A percentile compares a stretch with the other conserved stretches of the same genome.
These are phyloP conservation scores for Thymus mandschuricus DNA, from an alignment of 257 asterid genomes.

Conservation along the genomic window DNA sequence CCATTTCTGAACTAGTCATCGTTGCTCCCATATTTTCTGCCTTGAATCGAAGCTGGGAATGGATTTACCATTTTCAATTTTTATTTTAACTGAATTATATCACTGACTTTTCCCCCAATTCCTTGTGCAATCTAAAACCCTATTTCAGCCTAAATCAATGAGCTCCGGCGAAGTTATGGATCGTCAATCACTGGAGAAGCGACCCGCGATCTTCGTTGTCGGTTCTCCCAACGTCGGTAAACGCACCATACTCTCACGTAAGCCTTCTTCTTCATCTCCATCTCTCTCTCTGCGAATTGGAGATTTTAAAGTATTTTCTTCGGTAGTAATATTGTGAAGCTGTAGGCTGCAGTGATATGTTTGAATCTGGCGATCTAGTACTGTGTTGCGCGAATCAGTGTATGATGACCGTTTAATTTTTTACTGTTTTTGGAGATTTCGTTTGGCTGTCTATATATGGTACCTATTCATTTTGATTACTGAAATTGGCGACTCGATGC, in stretches of 20 bases:
- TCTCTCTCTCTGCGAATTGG: background rate
- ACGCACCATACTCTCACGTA: slow-evolving; percentile 85
- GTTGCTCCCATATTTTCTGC: no score
- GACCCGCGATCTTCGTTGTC: slow-evolving; percentile 70
- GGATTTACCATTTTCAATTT: no score
- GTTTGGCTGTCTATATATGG: background rate
- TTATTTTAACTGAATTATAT: no score
- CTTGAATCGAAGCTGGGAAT: no score
- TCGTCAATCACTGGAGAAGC: slow-evolving; percentile 59
- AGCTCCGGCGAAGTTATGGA: slow-evolving; percentile 32
- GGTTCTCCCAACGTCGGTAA: slow-evolving; percentile 91
- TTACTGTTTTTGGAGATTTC: no score
- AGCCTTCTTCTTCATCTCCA: slow-evolving; percentile 27
- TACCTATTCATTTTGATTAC: background rate
- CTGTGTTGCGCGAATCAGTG: background rate
- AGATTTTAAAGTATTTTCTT: background rate
- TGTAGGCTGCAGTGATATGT: background rate
- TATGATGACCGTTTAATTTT: slow-evolving; percentile 19
- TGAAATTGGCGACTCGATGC: background rate
- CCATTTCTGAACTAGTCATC: no score
- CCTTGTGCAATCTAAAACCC: background rate
- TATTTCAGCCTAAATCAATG: background rate
- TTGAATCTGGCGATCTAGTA: slow-evolving; percentile 17
- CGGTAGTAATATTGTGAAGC: slow-evolving; percentile 1
- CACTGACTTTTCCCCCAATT: background rate